Percentiles rank a stretch among this genome's conserved stretches.
These are phyloP conservation scores for Crucihimalaya himalaica DNA, from an alignment of 345 rosid genomes.

Conservation along the genomic window DNA sequence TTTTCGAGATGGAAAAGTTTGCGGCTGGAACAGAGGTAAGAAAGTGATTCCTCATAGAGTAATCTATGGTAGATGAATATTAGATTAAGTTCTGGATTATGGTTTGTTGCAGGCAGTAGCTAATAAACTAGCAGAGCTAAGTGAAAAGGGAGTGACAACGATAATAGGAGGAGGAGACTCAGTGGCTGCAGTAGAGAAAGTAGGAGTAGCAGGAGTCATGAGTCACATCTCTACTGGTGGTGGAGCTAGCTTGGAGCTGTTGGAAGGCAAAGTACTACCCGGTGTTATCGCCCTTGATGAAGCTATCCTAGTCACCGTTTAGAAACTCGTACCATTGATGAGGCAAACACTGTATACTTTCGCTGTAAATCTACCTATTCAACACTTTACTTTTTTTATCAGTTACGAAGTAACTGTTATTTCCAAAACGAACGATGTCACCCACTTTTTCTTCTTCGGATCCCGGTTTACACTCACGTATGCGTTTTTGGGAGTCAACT, in stretches of 20 bases:
- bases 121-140: conserved; percentile 79
- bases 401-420: conserved; percentile 13
- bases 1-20: conserved; percentile 88
- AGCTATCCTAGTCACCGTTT: conserved; percentile 44
- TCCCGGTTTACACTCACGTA: background rate
- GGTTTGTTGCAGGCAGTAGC: conserved; percentile 66
- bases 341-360: conserved; percentile 18
- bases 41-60: background rate
- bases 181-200: conserved; percentile 97
- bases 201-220: conserved; percentile 87
- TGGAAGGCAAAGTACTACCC: conserved; percentile 89
- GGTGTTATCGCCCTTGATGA: conserved; percentile 94
- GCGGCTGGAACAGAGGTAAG: conserved; percentile 86
- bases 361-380: conserved; percentile 15
- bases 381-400: background rate
- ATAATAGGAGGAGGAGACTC: conserved; percentile 98
- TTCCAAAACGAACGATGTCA: conserved; percentile 22
- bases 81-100: background rate
- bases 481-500: background rate
- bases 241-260: conserved; percentile 96
- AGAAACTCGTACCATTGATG: conserved; percentile 13
- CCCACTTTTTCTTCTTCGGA: conserved; percentile 34
- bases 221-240: conserved; percentile 99
- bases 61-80: background rate
- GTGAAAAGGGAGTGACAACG: conserved; percentile 87